Evolutionary conservation across 345 rosid species (phyloP), one percentile per base, ranked within the genome.

Genomic region (Capsella bursapastoris): DNA sequence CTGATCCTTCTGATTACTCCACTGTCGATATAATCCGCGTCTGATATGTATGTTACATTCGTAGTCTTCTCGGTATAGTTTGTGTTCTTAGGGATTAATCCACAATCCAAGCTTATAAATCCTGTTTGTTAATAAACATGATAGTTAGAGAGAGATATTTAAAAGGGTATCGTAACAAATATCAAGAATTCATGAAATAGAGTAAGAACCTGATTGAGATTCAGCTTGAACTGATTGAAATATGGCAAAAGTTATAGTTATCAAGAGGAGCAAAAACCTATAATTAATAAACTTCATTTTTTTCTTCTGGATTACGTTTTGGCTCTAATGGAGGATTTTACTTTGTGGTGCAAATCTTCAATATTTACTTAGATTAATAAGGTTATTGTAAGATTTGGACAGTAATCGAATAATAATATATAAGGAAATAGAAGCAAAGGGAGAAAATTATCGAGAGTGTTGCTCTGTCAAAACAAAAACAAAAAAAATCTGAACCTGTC

Each of bases 51-150:
- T 45, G 70, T 47, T 61, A 78, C 53, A 13, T 62, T 68, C 6
- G 78, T 78, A 11, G 11, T 73, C 47, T 29, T 55, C 45, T 78
- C 82, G 6, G 14, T 73, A 32, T 68, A 73, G 6, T 27, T 47
- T 66, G 45, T 10, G 55, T 41, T 29, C 27, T 37, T 72, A 32
- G 81, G 77, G 44, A 35, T 12, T 15, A 66, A 61, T 16, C 81
- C 81, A 62, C 81, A 73, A 68, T 68, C 66, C 65, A 78, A 66
- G 31, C 81, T 78, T 1, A 72, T 56, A 34, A 73, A 78, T 34
- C 81, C 81, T 78, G 44, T 47, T 56, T 35, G 55, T 75, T 11
- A 59, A 11, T 1, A 8, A 28, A 47, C 43, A 62, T 52, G 11
- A 31, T 57, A 48, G 27, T 31, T 43, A 71, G 29, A 14, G 22